Base-by-base conservation (phyloP, 495 filamentous ascomycete genomes). In the Penicillium tannophilum region DNA sequence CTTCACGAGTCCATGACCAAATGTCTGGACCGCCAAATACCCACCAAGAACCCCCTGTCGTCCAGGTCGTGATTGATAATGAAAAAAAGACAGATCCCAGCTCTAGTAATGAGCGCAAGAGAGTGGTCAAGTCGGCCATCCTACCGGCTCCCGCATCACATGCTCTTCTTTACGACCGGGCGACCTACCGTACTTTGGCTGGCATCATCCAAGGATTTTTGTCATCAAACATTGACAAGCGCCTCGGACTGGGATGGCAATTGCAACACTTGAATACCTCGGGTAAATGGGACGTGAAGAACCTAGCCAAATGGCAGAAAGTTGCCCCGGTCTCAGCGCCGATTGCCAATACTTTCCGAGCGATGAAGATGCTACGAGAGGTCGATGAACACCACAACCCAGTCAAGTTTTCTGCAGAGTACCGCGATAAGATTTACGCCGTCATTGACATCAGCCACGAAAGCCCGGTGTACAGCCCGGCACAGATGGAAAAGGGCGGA, bases 271-370 rank as follows among this genome's bases (percentile, higher is more conserved):
- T 98, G 24, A 88, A 87, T 39, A 90, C 87, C 3, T 90, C 90
- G 55, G 92, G 93, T 12, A 98, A 98, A 76, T 97, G 93, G 93
- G 93, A 97, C 68, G 90, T 98, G 57, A 97, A 98, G 78, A 98
- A 98, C 70, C 84, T 97, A 12, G 86, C 81, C 55, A 97, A 97
- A 64, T 98, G 93, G 93, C 80, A 89, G 62, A 83, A 84, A 30
- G 88, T 95, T 1, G 70, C 74, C 9, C 88, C 92, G 2, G 90
- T 96, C 20, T 94, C 91, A 1, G 79, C 82, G 23, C 85, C 87
- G 6, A 93, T 98, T 47, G 78, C 72, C 12, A 84, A 86, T 30
- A 78, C 89, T 16, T 96, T 97, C 70, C 84, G 88, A 2, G 91
- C 90, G 4, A 86, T 97, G 76, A 97, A 97, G 74, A 95, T 91